Base-by-base conservation (phyloP, 179 eudicot species). In the Carnegiea gigantea region DNA sequence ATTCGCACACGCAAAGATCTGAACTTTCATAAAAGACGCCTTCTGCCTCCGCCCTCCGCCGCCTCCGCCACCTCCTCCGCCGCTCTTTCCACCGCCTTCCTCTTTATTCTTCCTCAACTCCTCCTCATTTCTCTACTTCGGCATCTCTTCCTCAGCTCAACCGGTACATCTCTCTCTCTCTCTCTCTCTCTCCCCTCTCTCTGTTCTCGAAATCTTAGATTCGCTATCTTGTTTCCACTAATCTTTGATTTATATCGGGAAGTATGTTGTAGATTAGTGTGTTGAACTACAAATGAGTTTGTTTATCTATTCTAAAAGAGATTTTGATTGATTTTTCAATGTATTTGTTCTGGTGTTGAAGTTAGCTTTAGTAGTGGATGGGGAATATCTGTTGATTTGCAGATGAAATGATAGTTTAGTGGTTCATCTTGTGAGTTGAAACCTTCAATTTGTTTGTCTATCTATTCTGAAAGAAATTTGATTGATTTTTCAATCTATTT, bases 61-160 rank as follows among this genome's bases (percentile, higher is more conserved):
- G 30, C 73, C 36, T 17, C 80, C 83, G 86, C 84, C 87, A 79
- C 82, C 80, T 79, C 73, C 53, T 70, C 64, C 43, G 48, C 78
- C 38, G 4, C 73, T 21, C 26, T 46, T 64, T 3, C 9, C 20
- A 43, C 82, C 75, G 75, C 46, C 43, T 10, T 15, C 62, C n/a
- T 71, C 17, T 65, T 21, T 18, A 62, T 43, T 7, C 13, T 36
- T 68, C 57, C 18, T 12, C 18, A 11, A 51, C 18, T 76, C 79
- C 15, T 38, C 46, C 77, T 23, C 14, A 9, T 20, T 9, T 26
- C 36, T 59, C 73, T 15, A 4, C 24, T 53, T 74, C 65, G 14
- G 24, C 62, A 48, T 24, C 60, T 43, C n/a, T 48, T 48, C 43
- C 9, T 33, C 6, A 40, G 44, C 6, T 57, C 64, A 10, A 60